These are phyloP conservation scores for Plasmodium vinckei DNA, from an alignment of 169 alveolate genomes.

Conservation along the genomic window DNA sequence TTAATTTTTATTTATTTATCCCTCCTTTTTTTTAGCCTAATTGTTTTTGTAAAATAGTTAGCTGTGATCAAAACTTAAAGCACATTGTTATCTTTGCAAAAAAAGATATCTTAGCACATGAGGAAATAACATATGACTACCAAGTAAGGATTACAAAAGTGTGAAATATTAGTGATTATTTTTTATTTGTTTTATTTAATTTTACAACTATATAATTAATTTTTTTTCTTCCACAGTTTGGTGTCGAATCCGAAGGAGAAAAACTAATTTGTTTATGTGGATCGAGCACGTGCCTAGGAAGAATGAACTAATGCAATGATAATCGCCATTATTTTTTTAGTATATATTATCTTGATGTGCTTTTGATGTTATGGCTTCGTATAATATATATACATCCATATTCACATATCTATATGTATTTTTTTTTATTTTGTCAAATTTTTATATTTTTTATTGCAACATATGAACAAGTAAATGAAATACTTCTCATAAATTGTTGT, in stretches of 20 bases:
- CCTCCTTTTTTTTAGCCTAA: slow-evolving; percentile 83
- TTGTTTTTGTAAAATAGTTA: slow-evolving; percentile 90
- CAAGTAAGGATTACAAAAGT: slow-evolving; percentile 77
- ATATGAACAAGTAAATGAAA: too few relatives aligned
- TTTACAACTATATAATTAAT: not conserved
- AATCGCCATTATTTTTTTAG: slow-evolving; percentile 1
- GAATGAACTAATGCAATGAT: slow-evolving; percentile 87
- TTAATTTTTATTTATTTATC: not conserved
- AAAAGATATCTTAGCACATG: slow-evolving; percentile 93
- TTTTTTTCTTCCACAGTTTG: slow-evolving; percentile 78
- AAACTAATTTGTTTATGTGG: slow-evolving; percentile 91
- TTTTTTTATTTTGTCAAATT: not conserved
- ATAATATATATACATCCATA: not conserved
- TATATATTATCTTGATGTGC: not conserved
- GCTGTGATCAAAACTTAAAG: slow-evolving; percentile 90
- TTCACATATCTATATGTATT: not conserved
- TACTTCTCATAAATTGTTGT: too few relatives aligned
- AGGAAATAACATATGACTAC: slow-evolving; percentile 98
- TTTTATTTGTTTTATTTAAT: too few relatives aligned
- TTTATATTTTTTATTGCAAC: too few relatives aligned
- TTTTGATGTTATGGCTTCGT: not conserved
- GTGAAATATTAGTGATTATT: not conserved
- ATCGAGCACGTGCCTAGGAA: slow-evolving; percentile 92
- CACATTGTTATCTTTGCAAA: slow-evolving; percentile 97
- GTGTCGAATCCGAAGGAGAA: slow-evolving; percentile 90